Evolutionary conservation across 1,284 basidiomycete species (phyloP).

Genomic region (Sporisorium exsertum): DNA sequence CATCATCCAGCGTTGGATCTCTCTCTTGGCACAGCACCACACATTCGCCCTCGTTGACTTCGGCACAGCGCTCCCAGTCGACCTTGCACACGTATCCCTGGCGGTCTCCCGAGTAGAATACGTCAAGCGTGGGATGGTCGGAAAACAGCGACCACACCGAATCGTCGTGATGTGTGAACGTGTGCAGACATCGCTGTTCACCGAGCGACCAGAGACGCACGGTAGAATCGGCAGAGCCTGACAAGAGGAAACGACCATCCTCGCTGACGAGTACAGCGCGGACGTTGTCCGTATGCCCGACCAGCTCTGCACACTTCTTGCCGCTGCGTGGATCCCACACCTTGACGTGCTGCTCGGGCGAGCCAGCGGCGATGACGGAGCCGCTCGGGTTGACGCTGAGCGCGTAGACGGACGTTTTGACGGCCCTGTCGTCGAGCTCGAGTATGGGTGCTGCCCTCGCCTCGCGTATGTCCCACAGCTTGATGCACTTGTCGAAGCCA

Average conservation of each 20-base stretch:
- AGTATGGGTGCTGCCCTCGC: slow-evolving; percentile 59
- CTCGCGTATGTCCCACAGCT: slow-evolving; percentile 79
- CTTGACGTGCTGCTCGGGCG: slow-evolving; percentile 87
- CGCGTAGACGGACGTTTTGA: slow-evolving; percentile 67
- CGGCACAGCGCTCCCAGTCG: slow-evolving; percentile 83
- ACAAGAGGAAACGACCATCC: slow-evolving; percentile 79
- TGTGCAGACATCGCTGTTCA: slow-evolving; percentile 89
- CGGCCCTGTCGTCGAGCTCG: slow-evolving; percentile 45
- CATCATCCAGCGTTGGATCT: slow-evolving; percentile 16
- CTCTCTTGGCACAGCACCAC: slow-evolving; percentile 74
- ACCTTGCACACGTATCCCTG: slow-evolving; percentile 89
- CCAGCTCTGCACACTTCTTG: slow-evolving; percentile 56
- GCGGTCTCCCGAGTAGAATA: slow-evolving; percentile 95
- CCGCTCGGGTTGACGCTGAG: slow-evolving; percentile 77
- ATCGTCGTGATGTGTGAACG: slow-evolving; percentile 93
- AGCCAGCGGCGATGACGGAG: slow-evolving; percentile 84
- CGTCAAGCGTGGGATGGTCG: slow-evolving; percentile 85
- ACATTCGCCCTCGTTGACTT: slow-evolving; percentile 89
- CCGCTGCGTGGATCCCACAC: slow-evolving; percentile 87
- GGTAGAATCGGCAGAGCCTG: slow-evolving; percentile 73
- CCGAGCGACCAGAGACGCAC: slow-evolving; percentile 94
- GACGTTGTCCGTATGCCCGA: slow-evolving; percentile 95
- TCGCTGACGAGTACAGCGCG: slow-evolving; percentile 87
- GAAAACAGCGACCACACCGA: slow-evolving; percentile 95
- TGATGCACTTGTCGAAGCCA: slow-evolving; percentile 91